A percentile compares a stretch with the other conserved stretches of the same genome.
Evolutionary conservation across 192 early-diverging fungal genomes (phyloP).

Genomic region (Phlyctochytrium planicorne): DNA sequence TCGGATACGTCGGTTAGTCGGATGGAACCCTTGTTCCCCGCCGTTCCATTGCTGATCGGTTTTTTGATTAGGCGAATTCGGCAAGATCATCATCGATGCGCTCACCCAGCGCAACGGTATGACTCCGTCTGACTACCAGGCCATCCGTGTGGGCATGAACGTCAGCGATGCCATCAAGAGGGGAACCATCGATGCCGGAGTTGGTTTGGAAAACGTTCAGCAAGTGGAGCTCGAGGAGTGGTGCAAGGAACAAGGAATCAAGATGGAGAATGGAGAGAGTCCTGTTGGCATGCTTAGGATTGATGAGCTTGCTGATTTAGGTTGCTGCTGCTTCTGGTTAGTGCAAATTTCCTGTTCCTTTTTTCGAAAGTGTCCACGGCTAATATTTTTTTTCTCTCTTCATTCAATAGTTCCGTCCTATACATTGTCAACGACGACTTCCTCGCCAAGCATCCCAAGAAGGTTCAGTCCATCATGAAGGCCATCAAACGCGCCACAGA

Average conservation of each 20-base stretch:
- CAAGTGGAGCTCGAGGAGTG: constrained; percentile 41
- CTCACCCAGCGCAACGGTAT: constrained; percentile 56
- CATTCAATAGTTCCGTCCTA: constrained; percentile 47
- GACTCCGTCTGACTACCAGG: constrained; percentile 50
- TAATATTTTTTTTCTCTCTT: constrained; percentile 54
- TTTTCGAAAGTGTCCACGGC: constrained; percentile 36
- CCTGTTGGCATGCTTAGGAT: constrained; percentile 66
- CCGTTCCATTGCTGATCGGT: neutral
- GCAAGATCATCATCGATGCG: constrained; percentile 64
- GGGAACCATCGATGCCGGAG: constrained; percentile 61
- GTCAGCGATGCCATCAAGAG: constrained; percentile 59
- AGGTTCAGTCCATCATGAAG: constrained; percentile 54
- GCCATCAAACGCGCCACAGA: constrained; percentile 52
- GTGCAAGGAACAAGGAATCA: neutral
- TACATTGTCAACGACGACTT: constrained; percentile 66
- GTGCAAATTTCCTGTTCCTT: constrained; percentile 13
- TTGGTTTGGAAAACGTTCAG: constrained; percentile 67
- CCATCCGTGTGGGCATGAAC: constrained; percentile 70
- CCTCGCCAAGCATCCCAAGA: constrained; percentile 53
- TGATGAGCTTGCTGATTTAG: constrained; percentile 64
- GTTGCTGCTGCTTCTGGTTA: constrained; percentile 65
- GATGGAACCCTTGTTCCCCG: neutral
- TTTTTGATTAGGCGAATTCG: constrained; percentile 47
- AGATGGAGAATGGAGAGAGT: constrained; percentile 37
- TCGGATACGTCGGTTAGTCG: constrained; percentile 55